Conservation (phyloP, 1,284 basidiomycete species). For the Acaromyces ingoldii region DNA sequence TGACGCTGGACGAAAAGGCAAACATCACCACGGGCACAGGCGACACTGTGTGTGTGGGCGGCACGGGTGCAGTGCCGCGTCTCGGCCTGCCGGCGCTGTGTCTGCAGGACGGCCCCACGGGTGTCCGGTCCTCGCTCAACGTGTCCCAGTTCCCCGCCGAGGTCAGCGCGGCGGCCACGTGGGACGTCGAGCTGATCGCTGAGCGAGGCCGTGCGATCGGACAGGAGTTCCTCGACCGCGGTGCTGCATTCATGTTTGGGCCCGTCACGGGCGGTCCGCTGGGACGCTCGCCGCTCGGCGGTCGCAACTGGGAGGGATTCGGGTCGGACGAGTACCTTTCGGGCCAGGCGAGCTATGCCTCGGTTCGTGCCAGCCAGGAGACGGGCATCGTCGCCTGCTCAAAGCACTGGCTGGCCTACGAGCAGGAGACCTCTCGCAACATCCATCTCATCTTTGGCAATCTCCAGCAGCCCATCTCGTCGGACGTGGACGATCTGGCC, state of each 20-base stretch:
- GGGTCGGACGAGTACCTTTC: conserved; percentile 40
- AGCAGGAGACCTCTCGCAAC: conserved; percentile 47
- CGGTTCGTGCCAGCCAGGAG: conserved; percentile 34
- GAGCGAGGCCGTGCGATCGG: conserved; percentile 74
- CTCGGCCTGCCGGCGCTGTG: conserved; percentile 67
- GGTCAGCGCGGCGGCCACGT: conserved; percentile 68
- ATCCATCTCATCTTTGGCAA: conserved; percentile 10
- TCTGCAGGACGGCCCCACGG: conserved; percentile 58
- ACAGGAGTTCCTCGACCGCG: conserved; percentile 70
- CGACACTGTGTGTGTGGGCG: conserved; percentile 36
- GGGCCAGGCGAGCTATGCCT: conserved; percentile 33
- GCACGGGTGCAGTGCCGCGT: conserved; percentile 55
- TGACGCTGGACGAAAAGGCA: conserved; percentile 55
- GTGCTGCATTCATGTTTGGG: conserved; percentile 67
- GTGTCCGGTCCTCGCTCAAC: conserved; percentile 56
- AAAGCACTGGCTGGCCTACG: conserved; percentile 52
- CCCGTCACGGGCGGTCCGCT: conserved; percentile 47
- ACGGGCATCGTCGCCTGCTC: conserved; percentile 45
- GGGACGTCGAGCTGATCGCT: conserved; percentile 67
- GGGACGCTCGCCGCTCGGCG: conserved; percentile 61
- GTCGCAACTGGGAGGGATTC: conserved; percentile 73
- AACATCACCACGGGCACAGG: conserved; percentile 52
- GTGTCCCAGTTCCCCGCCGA: conserved; percentile 63
- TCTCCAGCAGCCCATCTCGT: background rate
- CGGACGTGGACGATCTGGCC: conserved; percentile 65